Base-by-base conservation (phyloP, 2,329 filamentous ascomycete species). In the Nannizziopsis barbatae region DNA sequence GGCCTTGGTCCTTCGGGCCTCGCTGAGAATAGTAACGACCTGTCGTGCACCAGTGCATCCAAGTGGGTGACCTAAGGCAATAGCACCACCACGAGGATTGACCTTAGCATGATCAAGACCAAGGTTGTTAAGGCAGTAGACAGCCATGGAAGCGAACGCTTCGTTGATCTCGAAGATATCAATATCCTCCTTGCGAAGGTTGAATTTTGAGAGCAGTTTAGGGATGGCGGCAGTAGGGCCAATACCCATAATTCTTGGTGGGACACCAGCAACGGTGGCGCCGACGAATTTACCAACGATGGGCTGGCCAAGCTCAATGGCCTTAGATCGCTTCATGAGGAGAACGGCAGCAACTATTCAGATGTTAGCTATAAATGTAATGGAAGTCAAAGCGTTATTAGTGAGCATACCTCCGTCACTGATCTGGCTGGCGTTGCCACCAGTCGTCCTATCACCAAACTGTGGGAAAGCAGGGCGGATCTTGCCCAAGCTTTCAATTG, bases 181-280 rank as follows among this genome's bases (percentile, higher is more conserved):
- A 53, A 92, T 78, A 59, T 96, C 92, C 51, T 83, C 77, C 47
- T 94, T 72, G 18, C 75, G 78, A 52, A 98, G 69, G 68, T 83
- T 80, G 75, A 83, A 81, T 71, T 92, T 83, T 62, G 70, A 69
- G 40, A 98, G 77, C 27, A 98, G 80, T 78, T 98, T 98, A 53
- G 79, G 79, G 53, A 82, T 79, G 15, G 78, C 79, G 55, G 79
- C 67, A 8, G 70, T 68, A 30, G 71, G 71, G 7, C 71, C 71
- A 57, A 96, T 95, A 55, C 90, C 92, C 92, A 98, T 98, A 71
- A 98, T 88, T 55, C 92, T 79, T 5, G 92, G 92, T 0, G 92
- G 80, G 4, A 96, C 79, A 58, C 92, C 92, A 35, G 89, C 85
- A 37, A 95, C 82, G 86, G 92, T 52, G 90, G 92, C 18, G 89